Evolutionary conservation across 805 yeast species (phyloP).

Genomic region (Yarrowia sp.): DNA sequence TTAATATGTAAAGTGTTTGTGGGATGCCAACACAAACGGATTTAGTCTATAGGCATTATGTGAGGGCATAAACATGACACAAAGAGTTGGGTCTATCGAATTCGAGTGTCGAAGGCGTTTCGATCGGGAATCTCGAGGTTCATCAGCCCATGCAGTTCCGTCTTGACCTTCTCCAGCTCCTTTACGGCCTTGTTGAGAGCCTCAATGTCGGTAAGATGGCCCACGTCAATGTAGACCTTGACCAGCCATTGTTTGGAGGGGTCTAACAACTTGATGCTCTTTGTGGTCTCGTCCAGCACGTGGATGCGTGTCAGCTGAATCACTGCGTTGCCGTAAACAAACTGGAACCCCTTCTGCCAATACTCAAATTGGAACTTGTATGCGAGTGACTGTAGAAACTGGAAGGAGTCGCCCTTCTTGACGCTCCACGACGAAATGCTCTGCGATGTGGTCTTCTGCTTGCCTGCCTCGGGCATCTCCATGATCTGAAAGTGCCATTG

Average conservation of each 20-base stretch:
- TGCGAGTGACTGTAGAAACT: constrained; percentile 61
- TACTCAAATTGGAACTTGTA: constrained; percentile 62
- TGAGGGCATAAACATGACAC: background rate
- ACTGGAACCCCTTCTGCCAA: constrained; percentile 60
- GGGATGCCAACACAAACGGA: too few species aligned
- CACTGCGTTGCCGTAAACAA: constrained; percentile 58
- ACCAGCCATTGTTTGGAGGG: constrained; percentile 41
- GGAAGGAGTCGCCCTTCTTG: constrained; percentile 39
- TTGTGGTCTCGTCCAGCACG: constrained; percentile 38
- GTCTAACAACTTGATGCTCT: constrained; percentile 34
- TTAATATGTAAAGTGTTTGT: background rate
- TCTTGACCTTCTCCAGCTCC: constrained; percentile 60
- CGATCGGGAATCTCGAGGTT: constrained; percentile 74
- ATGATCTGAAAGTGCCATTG: constrained; percentile 37
- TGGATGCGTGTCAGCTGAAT: constrained; percentile 53
- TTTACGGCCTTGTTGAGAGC: constrained; percentile 62
- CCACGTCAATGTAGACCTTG: constrained; percentile 67
- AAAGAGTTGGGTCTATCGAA: constrained; percentile 36
- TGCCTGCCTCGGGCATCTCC: constrained; percentile 44
- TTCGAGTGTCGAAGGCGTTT: constrained; percentile 74
- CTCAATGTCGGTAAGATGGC: constrained; percentile 71
- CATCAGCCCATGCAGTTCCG: constrained; percentile 64
- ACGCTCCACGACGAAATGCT: constrained; percentile 57
- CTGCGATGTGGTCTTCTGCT: constrained; percentile 57
- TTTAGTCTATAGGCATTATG: too few species aligned